Evolutionary conservation across 257 asterid genomes (phyloP), one percentile per base, ranked within the genome.

Genomic region (Thymus mandschuricus): DNA sequence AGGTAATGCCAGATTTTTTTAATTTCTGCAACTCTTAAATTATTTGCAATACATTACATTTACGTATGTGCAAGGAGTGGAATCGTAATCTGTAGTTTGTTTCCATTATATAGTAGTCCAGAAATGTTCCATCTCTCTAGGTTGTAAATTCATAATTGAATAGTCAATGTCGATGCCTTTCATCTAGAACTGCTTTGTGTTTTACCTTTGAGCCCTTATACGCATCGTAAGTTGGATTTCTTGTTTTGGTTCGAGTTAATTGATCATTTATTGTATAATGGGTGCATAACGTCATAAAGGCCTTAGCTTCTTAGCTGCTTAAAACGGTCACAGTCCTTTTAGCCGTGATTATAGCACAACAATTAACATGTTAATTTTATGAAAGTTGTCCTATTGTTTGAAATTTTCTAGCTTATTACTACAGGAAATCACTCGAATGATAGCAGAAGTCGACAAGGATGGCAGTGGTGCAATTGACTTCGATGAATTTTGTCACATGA

Each of bases 401-500:
- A 70, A 41, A 21, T 11, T 60, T 54, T 71, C 61, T 35, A 52
- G 43, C 27, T 60, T 57, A 15, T 60, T 55, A 60, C 34, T 62
- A 51, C 90, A 94, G 99, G 96, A 94, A 81, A 90, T 91, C 63
- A 81, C 66, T 55, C 80, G 86, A 62, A 91, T 94, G 98, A 91
- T 94, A 74, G 97, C 97, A 66, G 99, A 91, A 68, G 95, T 94
- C 21, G 97, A 89, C 81, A 91, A 91, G 80, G 98, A 91, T 82
- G 95, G 92, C 38, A 94, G 97, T 85, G 99, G 98, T n/a, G 87
- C 98, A 27, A 91, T 91, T 43, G 98, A 91, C 77, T 91, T 89
- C 29, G 95, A 88, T 75, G 95, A 94, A 77, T 94, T 94, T 79
- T 84, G 81, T 64, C 87, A 81, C 85, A 91, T 94, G 97, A 86